Percentiles rank a stretch among this genome's conserved stretches.
Conservation (phyloP, 2,329 filamentous ascomycete genomes). For the Aureobasidium vineae region DNA sequence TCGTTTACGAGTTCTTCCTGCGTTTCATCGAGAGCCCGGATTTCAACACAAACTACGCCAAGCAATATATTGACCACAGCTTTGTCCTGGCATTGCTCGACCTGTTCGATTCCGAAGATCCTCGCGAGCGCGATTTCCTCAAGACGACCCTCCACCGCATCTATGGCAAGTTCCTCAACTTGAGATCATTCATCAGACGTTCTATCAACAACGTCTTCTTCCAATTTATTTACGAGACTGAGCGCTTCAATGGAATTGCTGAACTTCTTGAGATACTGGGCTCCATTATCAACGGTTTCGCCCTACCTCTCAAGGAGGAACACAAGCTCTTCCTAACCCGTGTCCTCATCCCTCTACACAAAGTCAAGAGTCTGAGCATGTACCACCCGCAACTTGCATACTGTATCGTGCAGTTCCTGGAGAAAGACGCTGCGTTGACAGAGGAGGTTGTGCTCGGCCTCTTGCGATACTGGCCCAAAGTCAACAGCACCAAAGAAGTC, state of each 20-base stretch:
- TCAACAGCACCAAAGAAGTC: constrained; percentile 99
- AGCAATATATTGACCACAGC: constrained; percentile 96
- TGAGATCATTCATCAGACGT: constrained; percentile 92
- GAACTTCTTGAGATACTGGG: constrained; percentile 95
- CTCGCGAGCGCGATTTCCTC: constrained; percentile 91
- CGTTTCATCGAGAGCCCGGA: constrained; percentile 99
- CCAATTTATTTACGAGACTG: constrained; percentile 98
- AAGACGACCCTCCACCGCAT: constrained; percentile 98
- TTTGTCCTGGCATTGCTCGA: constrained; percentile 96
- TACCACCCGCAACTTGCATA: constrained; percentile 98
- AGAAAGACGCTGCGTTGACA: constrained; percentile 94
- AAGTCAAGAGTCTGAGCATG: constrained; percentile 99
- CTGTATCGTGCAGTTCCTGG: constrained; percentile 97
- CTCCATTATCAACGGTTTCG: constrained; percentile 99
- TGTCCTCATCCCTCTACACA: constrained; percentile 90
- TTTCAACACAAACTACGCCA: constrained; percentile 99
- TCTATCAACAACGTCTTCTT: constrained; percentile 99
- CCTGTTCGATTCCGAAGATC: constrained; percentile 97
- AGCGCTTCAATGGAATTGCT: constrained; percentile 96
- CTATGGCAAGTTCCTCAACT: constrained; percentile 97
- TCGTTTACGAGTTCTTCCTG: constrained; percentile 99
- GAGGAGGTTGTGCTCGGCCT: constrained; percentile 96
- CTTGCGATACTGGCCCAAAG: constrained; percentile 97
- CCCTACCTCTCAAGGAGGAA: constrained; percentile 93
- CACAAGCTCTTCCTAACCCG: constrained; percentile 97